Evolutionary conservation across 2,329 filamentous ascomycete genomes (phyloP).

Genomic region (Drechmeria coniospora): DNA sequence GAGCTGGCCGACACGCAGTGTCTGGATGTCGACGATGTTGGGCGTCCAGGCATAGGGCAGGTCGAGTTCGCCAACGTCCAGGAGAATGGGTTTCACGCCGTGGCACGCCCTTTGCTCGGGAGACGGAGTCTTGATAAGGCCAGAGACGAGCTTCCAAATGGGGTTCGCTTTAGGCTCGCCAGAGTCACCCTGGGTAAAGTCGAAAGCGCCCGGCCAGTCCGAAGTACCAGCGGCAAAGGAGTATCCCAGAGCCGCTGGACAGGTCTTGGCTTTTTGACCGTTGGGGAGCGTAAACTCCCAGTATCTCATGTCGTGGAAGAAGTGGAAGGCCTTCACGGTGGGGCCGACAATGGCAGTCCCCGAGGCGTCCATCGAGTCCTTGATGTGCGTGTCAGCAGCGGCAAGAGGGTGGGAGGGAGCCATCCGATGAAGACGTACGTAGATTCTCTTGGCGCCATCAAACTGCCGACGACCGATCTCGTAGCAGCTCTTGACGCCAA

Average conservation of each 20-base stretch:
- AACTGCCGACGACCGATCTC: constrained; percentile 65
- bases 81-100: constrained; percentile 64
- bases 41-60: constrained; percentile 76
- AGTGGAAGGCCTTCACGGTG: constrained; percentile 68
- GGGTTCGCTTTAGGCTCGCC: constrained; percentile 55
- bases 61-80: constrained; percentile 73
- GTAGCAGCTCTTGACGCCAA: constrained; percentile 58
- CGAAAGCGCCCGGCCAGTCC: constrained; percentile 80
- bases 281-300: constrained; percentile 63
- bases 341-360: constrained; percentile 41
- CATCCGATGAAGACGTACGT: constrained; percentile 14
- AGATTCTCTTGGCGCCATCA: constrained; percentile 34
- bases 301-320: constrained; percentile 66
- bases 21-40: constrained; percentile 80
- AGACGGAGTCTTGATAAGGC: constrained; percentile 54
- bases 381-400: constrained; percentile 14
- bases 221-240: constrained; percentile 88
- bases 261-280: constrained; percentile 55
- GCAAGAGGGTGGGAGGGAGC: background rate
- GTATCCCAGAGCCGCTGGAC: constrained; percentile 77
- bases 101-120: constrained; percentile 63
- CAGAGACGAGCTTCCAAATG: constrained; percentile 64
- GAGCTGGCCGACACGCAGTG: constrained; percentile 69
- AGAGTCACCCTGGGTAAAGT: constrained; percentile 78
- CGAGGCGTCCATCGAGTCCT: constrained; percentile 34